Evolutionary conservation across 371 early-diverging fungal genomes (phyloP).

Genomic region (Mortierella sp.): DNA sequence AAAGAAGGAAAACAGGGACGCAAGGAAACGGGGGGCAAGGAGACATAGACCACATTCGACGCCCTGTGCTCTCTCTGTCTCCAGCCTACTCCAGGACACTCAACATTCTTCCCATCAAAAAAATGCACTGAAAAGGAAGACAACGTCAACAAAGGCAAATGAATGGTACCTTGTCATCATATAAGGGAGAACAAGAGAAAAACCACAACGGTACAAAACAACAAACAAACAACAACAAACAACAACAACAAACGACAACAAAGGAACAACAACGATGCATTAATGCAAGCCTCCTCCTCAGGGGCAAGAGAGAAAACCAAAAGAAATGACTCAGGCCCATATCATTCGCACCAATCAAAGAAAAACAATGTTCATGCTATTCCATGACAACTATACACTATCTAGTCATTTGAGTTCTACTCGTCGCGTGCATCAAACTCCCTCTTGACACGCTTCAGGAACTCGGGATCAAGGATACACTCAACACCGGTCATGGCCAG

Average conservation of each 20-base stretch:
- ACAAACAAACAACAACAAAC: background rate
- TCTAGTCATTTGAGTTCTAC: background rate
- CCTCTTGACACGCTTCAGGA: slow-evolving; percentile 58
- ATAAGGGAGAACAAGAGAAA: too few relatives aligned
- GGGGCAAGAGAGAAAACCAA: background rate
- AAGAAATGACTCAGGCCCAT: background rate
- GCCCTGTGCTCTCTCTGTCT: too few relatives aligned
- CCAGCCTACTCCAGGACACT: too few relatives aligned
- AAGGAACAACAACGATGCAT: background rate
- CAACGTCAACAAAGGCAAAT: too few relatives aligned
- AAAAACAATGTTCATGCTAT: background rate
- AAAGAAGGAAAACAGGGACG: too few relatives aligned
- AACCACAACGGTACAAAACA: background rate
- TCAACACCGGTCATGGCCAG: slow-evolving; percentile 61
- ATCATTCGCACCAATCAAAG: background rate
- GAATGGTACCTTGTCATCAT: too few relatives aligned
- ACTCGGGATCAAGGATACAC: slow-evolving; percentile 45
- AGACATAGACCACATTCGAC: too few relatives aligned
- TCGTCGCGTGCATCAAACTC: slow-evolving; percentile 27
- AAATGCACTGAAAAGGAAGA: background rate
- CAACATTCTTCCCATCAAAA: too few relatives aligned
- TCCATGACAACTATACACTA: too few relatives aligned
- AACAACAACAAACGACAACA: background rate
- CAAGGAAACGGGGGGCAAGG: too few relatives aligned
- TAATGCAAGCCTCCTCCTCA: background rate